Percentiles rank a stretch among this genome's conserved stretches.
phyloP scores from a whole-genome alignment of 495 filamentous ascomycete genomes.

The Penicillium egyptiacum region DNA sequence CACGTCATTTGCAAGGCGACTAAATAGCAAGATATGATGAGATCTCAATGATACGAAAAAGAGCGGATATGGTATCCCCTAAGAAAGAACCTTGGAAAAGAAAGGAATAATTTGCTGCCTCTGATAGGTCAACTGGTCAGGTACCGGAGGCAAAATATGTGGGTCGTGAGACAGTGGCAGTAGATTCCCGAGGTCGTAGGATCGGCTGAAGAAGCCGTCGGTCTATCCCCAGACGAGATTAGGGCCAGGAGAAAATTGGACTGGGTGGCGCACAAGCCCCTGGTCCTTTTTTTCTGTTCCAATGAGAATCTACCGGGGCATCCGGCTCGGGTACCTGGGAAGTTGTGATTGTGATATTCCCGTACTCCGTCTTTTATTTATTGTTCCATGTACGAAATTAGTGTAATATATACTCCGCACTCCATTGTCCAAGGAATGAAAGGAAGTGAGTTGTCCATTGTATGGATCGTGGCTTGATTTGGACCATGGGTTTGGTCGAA shows the following conservation, averaged over 20 bases:
- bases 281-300: not conserved
- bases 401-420: no score
- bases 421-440: not conserved
- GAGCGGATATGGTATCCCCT: constrained; percentile 6
- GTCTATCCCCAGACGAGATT: not conserved
- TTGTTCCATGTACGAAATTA: no score
- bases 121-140: not conserved
- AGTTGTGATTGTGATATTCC: not conserved
- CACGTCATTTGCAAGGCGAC: constrained; percentile 6
- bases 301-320: not conserved
- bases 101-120: not conserved
- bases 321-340: constrained; percentile 7
- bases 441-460: not conserved
- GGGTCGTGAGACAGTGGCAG: not conserved
- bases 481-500: constrained; percentile 1
- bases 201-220: constrained; percentile 7
- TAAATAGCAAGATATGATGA: not conserved
- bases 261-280: constrained; percentile 3
- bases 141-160: constrained; percentile 4
- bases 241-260: not conserved
- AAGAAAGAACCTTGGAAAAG: not conserved
- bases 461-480: constrained; percentile 7
- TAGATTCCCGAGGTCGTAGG: not conserved
- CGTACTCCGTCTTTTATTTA: not conserved
- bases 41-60: not conserved